Evolutionary conservation across 208 protist species (phyloP).

Genomic region (Leishmania arabica): DNA sequence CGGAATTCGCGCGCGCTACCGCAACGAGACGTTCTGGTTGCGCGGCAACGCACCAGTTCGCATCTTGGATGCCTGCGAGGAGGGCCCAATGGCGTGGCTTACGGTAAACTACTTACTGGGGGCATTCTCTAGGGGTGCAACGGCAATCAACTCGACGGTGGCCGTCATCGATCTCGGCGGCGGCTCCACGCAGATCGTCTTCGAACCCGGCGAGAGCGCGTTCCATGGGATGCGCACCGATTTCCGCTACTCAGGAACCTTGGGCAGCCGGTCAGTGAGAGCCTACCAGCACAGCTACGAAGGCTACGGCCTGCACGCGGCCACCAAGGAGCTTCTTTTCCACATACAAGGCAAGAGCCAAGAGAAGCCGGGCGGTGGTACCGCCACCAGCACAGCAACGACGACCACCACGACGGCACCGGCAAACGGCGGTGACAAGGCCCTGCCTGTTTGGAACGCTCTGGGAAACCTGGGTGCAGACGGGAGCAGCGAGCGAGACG

Average conservation of each 20-base stretch:
- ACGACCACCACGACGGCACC: background rate
- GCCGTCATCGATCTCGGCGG: slow-evolving; percentile 84
- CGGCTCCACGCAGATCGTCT: slow-evolving; percentile 82
- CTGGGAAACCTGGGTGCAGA: background rate
- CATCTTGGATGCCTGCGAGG: slow-evolving; percentile 81
- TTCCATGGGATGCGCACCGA: slow-evolving; percentile 13
- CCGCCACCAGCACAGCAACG: background rate
- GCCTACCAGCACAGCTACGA: slow-evolving; percentile 88
- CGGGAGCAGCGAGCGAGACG: background rate
- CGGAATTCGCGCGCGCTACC: slow-evolving; percentile 33
- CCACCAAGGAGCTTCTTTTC: slow-evolving; percentile 41
- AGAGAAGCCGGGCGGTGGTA: background rate
- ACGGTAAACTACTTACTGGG: slow-evolving; percentile 85
- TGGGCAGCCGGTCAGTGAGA: slow-evolving; percentile 33
- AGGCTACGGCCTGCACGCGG: slow-evolving; percentile 73
- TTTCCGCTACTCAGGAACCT: slow-evolving; percentile 20
- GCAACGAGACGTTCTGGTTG: slow-evolving; percentile 45
- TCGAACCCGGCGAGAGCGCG: slow-evolving; percentile 37
- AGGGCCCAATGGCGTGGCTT: slow-evolving; percentile 83
- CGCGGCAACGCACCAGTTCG: slow-evolving; percentile 49
- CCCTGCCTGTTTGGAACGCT: background rate
- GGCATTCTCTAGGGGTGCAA: slow-evolving; percentile 9
- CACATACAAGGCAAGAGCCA: slow-evolving; percentile 28
- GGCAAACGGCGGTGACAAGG: background rate
- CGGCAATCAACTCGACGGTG: slow-evolving; percentile 17